phyloP scores from a whole-genome alignment of 2,329 filamentous ascomycete species.

The Periconia sp. region DNA sequence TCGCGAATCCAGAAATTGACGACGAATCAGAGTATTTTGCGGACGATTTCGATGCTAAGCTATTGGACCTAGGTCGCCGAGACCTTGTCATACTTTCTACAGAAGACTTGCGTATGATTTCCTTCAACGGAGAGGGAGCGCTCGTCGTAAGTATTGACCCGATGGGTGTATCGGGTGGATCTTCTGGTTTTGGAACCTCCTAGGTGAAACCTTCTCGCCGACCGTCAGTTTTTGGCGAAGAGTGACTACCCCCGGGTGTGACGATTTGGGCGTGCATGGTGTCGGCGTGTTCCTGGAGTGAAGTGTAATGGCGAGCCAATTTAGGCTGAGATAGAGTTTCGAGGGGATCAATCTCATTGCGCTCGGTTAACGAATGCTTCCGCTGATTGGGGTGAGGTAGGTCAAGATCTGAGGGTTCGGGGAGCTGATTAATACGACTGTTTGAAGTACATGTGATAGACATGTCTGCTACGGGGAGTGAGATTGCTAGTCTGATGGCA shows the following conservation, averaged over 20 bases:
- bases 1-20: constrained; percentile 28
- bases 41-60: constrained; percentile 12
- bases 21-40: constrained; percentile 6
- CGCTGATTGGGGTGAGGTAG: background rate
- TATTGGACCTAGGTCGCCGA: constrained; percentile 15
- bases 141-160: constrained; percentile 3
- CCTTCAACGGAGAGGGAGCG: constrained; percentile 21
- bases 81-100: constrained; percentile 13
- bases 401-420: background rate
- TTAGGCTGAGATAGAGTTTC: constrained; percentile 5
- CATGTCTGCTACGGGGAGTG: background rate
- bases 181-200: constrained; percentile 13
- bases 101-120: constrained; percentile 17
- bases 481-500: background rate
- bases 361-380: background rate
- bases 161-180: constrained; percentile 11
- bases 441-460: background rate
- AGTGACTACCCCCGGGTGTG: constrained; percentile 3
- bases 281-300: constrained; percentile 31
- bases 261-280: constrained; percentile 5
- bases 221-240: constrained; percentile 18
- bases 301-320: constrained; percentile 20
- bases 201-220: constrained; percentile 32
- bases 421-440: background rate
- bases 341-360: background rate